Evolutionary conservation across 192 early-diverging fungal genomes (phyloP).

Genomic region (Linderina pennispora): DNA sequence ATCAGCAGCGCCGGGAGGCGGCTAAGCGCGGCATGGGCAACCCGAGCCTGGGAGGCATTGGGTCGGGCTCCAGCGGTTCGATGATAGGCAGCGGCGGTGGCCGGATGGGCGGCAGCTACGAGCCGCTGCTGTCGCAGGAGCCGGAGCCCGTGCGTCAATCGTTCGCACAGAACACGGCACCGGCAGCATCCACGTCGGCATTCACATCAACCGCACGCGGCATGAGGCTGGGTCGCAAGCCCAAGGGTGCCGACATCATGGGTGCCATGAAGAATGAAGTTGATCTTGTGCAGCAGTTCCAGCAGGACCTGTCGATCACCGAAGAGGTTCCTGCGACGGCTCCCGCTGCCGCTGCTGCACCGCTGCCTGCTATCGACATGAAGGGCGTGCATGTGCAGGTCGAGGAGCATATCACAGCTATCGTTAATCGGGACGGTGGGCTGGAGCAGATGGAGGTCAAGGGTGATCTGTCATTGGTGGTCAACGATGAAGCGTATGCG

Average conservation of each 20-base stretch:
- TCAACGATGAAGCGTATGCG: slow-evolving; percentile 60
- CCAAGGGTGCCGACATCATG: slow-evolving; percentile 68
- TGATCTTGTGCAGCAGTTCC: slow-evolving; percentile 51
- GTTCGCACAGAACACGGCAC: slow-evolving; percentile 12
- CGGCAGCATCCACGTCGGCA: slow-evolving; percentile 8
- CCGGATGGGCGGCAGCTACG: slow-evolving; percentile 43
- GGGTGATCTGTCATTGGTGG: slow-evolving; percentile 78
- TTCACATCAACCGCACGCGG: slow-evolving; percentile 60
- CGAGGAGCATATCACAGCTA: slow-evolving; percentile 81
- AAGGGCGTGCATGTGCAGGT: slow-evolving; percentile 81
- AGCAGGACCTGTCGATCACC: slow-evolving; percentile 18
- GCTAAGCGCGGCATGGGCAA: slow-evolving; percentile 43
- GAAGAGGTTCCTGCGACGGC: neutral
- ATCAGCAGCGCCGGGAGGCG: slow-evolving; percentile 81
- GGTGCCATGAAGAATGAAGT: slow-evolving; percentile 83
- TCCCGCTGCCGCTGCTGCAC: neutral
- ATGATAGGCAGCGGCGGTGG: slow-evolving; percentile 50
- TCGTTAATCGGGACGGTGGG: slow-evolving; percentile 86
- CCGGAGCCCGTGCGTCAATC: slow-evolving; percentile 34
- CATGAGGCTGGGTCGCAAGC: slow-evolving; percentile 94
- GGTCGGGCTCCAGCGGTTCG: slow-evolving; percentile 47
- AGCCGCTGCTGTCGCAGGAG: slow-evolving; percentile 34
- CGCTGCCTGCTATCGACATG: slow-evolving; percentile 40
- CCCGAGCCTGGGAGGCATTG: slow-evolving; percentile 49
- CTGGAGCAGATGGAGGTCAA: slow-evolving; percentile 91